Conservation (phyloP, 768 basidiomycete genomes). For the Russula compacta region DNA sequence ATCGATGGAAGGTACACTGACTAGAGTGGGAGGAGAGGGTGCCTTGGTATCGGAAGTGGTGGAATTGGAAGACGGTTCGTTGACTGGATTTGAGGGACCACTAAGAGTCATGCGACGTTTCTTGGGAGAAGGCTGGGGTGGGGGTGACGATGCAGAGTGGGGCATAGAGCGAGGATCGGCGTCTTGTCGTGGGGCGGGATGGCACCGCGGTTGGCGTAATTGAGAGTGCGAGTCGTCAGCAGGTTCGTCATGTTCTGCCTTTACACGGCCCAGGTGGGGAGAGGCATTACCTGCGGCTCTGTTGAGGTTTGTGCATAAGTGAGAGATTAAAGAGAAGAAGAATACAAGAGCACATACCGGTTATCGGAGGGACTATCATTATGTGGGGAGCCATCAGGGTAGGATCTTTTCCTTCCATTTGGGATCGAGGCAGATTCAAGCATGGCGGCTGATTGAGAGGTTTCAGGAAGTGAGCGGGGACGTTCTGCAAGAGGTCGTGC, state of each 20-base stretch:
- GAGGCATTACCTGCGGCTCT: conserved; percentile 29
- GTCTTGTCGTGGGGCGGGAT: conserved; percentile 4
- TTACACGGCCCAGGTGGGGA: conserved; percentile 42
- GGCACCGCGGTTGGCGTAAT: conserved; percentile 7
- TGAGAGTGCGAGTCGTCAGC: conserved; percentile 31
- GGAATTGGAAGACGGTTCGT: conserved; percentile 39
- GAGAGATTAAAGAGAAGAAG: conserved; percentile 1
- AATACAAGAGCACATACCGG: conserved; percentile 20
- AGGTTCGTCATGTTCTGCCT: conserved; percentile 54
- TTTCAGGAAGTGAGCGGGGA: conserved; percentile 19
- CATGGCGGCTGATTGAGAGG: conserved; percentile 18
- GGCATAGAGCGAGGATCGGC: conserved; percentile 13
- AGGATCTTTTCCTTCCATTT: conserved; percentile 25
- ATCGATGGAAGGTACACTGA: conserved; percentile 44
- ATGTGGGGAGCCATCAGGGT: conserved; percentile 13
- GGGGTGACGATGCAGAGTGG: conserved; percentile 10
- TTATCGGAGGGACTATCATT: conserved; percentile 10
- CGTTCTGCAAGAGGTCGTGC: conserved; percentile 28
- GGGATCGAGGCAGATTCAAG: conserved; percentile 16
- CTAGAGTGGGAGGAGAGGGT: conserved; percentile 58
- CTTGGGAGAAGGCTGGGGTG: conserved; percentile 32
- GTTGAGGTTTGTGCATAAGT: conserved; percentile 13
- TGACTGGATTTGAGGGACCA: conserved; percentile 46
- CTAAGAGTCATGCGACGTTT: conserved; percentile 65
- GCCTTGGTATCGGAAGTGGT: conserved; percentile 31